Evolutionary conservation across 2,329 filamentous ascomycete genomes (phyloP).

Genomic region (Fusarium dlaminii): DNA sequence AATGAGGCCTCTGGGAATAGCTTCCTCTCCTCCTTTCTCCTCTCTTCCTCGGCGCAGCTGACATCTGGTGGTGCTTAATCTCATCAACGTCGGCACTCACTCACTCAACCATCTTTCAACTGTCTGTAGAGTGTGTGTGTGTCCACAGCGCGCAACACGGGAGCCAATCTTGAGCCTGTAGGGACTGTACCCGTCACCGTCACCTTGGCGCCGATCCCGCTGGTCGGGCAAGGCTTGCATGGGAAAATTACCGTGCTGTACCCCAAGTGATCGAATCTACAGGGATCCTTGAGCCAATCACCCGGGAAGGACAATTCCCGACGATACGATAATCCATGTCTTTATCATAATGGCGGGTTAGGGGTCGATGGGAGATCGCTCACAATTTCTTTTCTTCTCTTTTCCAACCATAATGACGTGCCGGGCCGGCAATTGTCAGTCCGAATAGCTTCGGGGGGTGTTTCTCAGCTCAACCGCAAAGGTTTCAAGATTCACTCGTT

Average conservation of each 20-base stretch:
- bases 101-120: background rate
- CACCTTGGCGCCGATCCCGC: conserved; percentile 36
- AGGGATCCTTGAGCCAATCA: conserved; percentile 18
- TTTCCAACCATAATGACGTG: conserved; percentile 20
- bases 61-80: conserved; percentile 7
- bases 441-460: conserved; percentile 22
- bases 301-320: background rate
- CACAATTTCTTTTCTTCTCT: conserved; percentile 18
- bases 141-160: conserved; percentile 17
- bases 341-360: conserved; percentile 23
- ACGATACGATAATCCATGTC: conserved; percentile 28
- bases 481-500: background rate
- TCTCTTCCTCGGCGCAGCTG: background rate
- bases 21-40: background rate
- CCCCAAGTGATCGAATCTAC: conserved; percentile 13
- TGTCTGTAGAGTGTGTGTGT: background rate
- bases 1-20: conserved; percentile 3
- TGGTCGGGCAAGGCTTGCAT: conserved; percentile 15
- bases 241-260: conserved; percentile 2
- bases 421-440: background rate
- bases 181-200: conserved; percentile 19
- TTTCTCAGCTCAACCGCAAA: background rate
- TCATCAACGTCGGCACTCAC: conserved; percentile 21
- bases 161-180: conserved; percentile 26
- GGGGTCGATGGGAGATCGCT: conserved; percentile 22